Conservation (phyloP, 306 rosid species). For the Calophaca sinica region DNA sequence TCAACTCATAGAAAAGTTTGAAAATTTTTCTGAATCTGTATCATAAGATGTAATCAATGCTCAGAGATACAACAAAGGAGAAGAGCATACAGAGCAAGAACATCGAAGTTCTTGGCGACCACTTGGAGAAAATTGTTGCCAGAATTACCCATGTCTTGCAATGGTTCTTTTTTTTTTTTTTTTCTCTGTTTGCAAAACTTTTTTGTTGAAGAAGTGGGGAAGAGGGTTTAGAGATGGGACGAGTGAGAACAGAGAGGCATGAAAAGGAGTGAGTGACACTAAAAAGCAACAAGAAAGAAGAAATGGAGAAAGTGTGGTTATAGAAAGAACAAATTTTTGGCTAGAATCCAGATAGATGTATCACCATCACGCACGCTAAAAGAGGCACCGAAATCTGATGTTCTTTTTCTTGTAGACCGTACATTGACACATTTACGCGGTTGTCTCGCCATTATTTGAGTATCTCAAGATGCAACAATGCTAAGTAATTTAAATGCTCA, state of each 20-base stretch:
- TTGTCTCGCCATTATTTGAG: conserved; percentile 8
- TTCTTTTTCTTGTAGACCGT: neutral
- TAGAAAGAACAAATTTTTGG: conserved; percentile 44
- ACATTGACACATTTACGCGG: conserved; percentile 3
- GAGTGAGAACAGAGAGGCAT: neutral
- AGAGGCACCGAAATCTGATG: conserved; percentile 66
- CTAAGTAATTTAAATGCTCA: neutral
- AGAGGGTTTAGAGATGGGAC: conserved; percentile 39
- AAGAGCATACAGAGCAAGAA: conserved; percentile 79
- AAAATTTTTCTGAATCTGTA: neutral
- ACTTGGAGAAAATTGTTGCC: conserved; percentile 78
- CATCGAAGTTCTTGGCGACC: conserved; percentile 80
- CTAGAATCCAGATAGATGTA: conserved; percentile 39
- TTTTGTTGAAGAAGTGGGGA: conserved; percentile 18
- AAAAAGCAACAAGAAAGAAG: conserved; percentile 29
- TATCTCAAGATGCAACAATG: neutral
- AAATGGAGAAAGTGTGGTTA: conserved; percentile 32
- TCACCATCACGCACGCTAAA: conserved; percentile 47
- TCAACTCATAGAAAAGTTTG: neutral
- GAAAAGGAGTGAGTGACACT: conserved; percentile 34
- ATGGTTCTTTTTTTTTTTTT: neutral
- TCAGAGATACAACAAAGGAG: neutral
- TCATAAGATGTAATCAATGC: neutral
- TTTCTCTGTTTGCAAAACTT: neutral
- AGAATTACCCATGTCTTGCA: conserved; percentile 61